Evolutionary conservation across 768 basidiomycete genomes (phyloP), one percentile per base, ranked within the genome.

Genomic region (Boletus sp.): DNA sequence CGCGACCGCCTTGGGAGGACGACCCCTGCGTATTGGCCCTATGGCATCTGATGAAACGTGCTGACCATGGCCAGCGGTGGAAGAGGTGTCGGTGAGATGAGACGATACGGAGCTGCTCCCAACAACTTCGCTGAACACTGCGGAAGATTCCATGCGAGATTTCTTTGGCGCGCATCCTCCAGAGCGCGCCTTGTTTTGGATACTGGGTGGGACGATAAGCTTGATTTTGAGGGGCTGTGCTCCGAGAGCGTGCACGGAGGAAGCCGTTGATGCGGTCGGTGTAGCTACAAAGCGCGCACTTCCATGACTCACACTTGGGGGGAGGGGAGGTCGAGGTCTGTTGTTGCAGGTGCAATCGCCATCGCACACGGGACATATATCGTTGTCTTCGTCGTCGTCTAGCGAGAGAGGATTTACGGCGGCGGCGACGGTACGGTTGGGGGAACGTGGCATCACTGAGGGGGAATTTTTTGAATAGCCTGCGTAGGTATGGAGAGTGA

Each of bases 341-440:
- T 79, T 83, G 70, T 71, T 55, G 78, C 90, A 92, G 30, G 87
- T 91, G 77, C 90, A 93, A 67, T 89, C 85, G 66, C 87, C 85
- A 78, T 92, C 90, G 88, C 90, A 93, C 59, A 92, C 88, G 8
- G 89, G 90, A 71, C 90, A 93, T 53, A 92, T 90, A 70, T 90
- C 86, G 82, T 83, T 82, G 79, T 89, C 87, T 67, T 91, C 90
- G 72, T 88, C 85, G 75, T 84, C 83, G 72, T 79, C 76, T 55
- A 49, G 64, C 48, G 66, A 60, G 60, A 62, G 57, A 61, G 38
- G 63, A 63, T 64, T 74, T 72, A 64, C 72, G 70, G 64, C 68
- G 72, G 66, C 74, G 76, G 70, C 81, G 76, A 79, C 74, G 77
- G 83, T 85, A 84, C 83, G 75, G 76, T 82, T 73, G 77, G 81